A percentile compares a stretch with the other conserved stretches of the same genome.
Evolutionary conservation across 805 yeast genomes (phyloP).

Genomic region (Pichia kluyveri): DNA sequence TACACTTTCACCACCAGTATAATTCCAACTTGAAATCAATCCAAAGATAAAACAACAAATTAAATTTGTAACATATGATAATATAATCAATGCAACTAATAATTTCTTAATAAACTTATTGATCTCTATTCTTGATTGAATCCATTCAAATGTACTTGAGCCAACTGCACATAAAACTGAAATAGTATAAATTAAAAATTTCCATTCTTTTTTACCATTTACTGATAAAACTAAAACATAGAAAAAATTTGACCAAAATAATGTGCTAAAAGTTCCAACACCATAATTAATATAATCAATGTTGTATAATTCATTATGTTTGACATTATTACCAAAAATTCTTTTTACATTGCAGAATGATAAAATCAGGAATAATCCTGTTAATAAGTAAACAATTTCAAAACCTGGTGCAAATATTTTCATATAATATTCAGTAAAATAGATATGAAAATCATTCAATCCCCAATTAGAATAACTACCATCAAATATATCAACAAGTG

Average conservation of each 20-base stretch:
- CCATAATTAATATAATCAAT: conserved; percentile 20
- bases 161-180: conserved; percentile 47
- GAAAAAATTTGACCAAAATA: conserved; percentile 41
- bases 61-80: conserved; percentile 27
- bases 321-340: background rate
- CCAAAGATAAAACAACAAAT: conserved; percentile 42
- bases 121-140: background rate
- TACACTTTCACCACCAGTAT: conserved; percentile 85
- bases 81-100: conserved; percentile 22
- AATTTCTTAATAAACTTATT: background rate
- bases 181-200: conserved; percentile 69
- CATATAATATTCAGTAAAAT: conserved; percentile 47
- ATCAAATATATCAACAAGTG: conserved; percentile 64
- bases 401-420: conserved; percentile 29
- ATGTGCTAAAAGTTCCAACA: conserved; percentile 30
- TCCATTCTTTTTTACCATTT: conserved; percentile 92
- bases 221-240: conserved; percentile 61
- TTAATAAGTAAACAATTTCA: conserved; percentile 1
- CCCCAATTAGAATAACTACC: conserved; percentile 84
- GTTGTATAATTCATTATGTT: background rate
- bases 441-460: conserved; percentile 54
- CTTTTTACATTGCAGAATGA: background rate
- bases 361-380: background rate
- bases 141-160: conserved; percentile 6
- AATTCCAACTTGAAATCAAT: conserved; percentile 61